Conservation (phyloP, 164 flowering plant genomes). For the Magnolia sinica region DNA sequence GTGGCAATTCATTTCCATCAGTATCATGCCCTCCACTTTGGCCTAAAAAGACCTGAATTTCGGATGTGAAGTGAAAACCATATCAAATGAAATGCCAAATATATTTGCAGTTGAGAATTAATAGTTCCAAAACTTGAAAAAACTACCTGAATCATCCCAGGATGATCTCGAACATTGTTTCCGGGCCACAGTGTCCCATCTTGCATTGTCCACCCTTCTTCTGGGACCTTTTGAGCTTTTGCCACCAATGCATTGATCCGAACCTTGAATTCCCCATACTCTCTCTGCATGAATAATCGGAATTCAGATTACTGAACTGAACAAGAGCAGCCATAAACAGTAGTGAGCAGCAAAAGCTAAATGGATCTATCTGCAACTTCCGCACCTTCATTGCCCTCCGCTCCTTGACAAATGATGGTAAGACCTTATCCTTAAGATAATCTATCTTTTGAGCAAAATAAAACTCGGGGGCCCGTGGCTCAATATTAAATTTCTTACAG, state of each 20-base stretch:
- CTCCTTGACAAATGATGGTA: slow-evolving; percentile 93
- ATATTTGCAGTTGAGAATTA: background rate
- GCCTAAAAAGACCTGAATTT: slow-evolving; percentile 74
- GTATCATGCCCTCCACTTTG: slow-evolving; percentile 88
- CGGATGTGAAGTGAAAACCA: background rate
- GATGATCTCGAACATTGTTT: slow-evolving; percentile 90
- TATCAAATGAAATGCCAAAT: background rate
- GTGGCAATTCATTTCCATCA: slow-evolving; percentile 94
- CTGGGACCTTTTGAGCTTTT: slow-evolving; percentile 72
- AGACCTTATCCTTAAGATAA: slow-evolving; percentile 93
- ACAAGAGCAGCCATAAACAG: background rate
- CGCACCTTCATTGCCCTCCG: slow-evolving; percentile 93
- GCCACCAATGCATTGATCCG: slow-evolving; percentile 88
- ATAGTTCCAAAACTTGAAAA: background rate
- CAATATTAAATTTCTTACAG: slow-evolving; percentile 82
- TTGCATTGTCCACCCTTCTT: slow-evolving; percentile 97
- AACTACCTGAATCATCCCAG: slow-evolving; percentile 90
- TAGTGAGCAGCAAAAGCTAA: too few species aligned
- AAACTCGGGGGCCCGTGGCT: slow-evolving; percentile 96
- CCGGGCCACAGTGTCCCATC: slow-evolving; percentile 99
- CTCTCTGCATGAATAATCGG: slow-evolving; percentile 53
- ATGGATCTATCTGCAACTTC: background rate
- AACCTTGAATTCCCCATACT: slow-evolving; percentile 95
- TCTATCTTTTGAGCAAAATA: slow-evolving; percentile 84
- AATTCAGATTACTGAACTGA: background rate